Evolutionary conservation across 805 yeast species (phyloP).

Genomic region (Ascoidea asiatica): DNA sequence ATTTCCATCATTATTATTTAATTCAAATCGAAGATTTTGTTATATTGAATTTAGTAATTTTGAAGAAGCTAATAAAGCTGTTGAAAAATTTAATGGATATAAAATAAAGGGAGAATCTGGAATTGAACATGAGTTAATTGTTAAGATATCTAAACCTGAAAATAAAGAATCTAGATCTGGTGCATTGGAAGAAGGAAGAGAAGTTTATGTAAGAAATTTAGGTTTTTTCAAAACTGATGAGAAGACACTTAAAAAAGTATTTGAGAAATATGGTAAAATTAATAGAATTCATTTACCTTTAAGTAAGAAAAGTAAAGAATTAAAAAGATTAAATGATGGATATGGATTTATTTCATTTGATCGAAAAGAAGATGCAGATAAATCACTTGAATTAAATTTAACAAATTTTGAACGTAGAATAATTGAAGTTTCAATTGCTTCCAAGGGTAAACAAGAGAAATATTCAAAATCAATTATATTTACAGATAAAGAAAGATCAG

Average conservation of each 20-base stretch:
- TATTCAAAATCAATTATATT: constrained; percentile 10
- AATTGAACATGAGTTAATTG: constrained; percentile 28
- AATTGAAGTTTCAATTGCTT: constrained; percentile 36
- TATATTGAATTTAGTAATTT: constrained; percentile 43
- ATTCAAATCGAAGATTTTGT: constrained; percentile 53
- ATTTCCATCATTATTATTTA: constrained; percentile 47
- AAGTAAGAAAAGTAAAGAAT: constrained; percentile 18
- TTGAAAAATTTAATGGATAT: constrained; percentile 25
- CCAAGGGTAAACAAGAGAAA: constrained; percentile 21
- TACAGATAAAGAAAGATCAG: constrained; percentile 5
- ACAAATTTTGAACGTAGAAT: constrained; percentile 29
- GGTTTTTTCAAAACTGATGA: constrained; percentile 30
- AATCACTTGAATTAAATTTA: constrained; percentile 30
- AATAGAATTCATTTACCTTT: constrained; percentile 39
- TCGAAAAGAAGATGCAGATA: constrained; percentile 30
- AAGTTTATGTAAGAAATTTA: constrained; percentile 39
- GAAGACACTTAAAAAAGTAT: constrained; percentile 23
- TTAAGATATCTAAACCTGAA: constrained; percentile 49
- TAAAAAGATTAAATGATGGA: constrained; percentile 35
- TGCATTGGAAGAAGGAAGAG: constrained; percentile 39
- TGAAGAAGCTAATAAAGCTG: constrained; percentile 31
- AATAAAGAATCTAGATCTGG: constrained; percentile 27
- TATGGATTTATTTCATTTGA: constrained; percentile 50
- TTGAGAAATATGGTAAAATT: constrained; percentile 37
- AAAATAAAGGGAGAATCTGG: constrained; percentile 18